Evolutionary conservation across 116 monocot genomes (phyloP).

Genomic region (Iris pallida): DNA sequence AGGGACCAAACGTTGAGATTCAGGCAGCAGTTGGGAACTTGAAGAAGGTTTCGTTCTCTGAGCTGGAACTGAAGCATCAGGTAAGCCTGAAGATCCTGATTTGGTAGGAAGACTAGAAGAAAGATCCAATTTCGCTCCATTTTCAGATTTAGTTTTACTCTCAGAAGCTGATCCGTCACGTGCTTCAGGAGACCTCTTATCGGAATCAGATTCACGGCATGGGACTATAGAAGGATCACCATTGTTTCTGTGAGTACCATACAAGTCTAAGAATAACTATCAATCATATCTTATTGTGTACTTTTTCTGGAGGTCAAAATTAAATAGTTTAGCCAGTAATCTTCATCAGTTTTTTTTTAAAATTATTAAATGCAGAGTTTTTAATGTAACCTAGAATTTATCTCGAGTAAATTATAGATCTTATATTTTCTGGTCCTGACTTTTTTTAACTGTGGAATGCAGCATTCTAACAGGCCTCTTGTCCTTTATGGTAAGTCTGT

Average conservation of each 20-base stretch:
- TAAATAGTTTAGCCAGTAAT: no score
- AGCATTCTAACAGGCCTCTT: conserved; percentile 98
- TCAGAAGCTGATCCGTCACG: background rate
- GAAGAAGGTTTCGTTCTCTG: conserved; percentile 19
- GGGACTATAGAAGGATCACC: background rate
- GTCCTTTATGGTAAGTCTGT: conserved; percentile 87
- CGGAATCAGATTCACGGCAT: background rate
- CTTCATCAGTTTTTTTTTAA: no score
- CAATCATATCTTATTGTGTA: no score
- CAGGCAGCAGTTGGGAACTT: background rate
- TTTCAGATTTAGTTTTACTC: background rate
- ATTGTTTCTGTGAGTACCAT: no score
- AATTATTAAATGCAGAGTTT: no score
- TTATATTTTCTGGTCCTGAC: conserved; percentile 11
- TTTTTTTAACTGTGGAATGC: conserved; percentile 33
- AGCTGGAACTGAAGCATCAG: conserved; percentile 9
- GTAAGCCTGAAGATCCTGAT: conserved; percentile 1
- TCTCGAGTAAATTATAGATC: no score
- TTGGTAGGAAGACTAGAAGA: background rate
- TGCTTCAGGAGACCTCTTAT: conserved; percentile 2
- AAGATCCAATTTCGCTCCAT: background rate
- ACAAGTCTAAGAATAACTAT: no score
- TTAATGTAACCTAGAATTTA: no score
- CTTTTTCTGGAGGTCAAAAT: no score
- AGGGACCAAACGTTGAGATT: conserved; percentile 1